Percentiles rank a stretch among this genome's conserved stretches.
These are phyloP conservation scores for Anisodus tanguticus DNA, from an alignment of 257 asterid genomes.

Conservation along the genomic window DNA sequence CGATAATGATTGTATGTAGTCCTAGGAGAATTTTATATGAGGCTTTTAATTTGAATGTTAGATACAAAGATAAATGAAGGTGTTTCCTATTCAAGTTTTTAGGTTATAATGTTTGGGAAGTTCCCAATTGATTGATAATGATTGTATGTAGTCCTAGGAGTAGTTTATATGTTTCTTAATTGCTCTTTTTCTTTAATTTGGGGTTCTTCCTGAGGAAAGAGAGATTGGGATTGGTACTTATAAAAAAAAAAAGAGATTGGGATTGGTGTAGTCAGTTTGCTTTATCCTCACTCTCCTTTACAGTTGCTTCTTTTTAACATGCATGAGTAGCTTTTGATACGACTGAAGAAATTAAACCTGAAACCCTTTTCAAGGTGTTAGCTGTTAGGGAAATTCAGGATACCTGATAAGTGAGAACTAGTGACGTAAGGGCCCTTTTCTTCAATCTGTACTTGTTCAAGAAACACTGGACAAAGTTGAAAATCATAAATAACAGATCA, in stretches of 20 bases:
- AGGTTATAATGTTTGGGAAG: neutral
- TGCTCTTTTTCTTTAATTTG: constrained; percentile 2
- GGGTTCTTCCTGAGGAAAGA: neutral
- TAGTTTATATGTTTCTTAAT: neutral
- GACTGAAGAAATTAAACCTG: neutral
- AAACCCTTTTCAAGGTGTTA: neutral
- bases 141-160: neutral
- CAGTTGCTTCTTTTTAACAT: neutral
- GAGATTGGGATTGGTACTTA: neutral
- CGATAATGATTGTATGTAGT: neutral
- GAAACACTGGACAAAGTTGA: neutral
- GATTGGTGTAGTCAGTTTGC: neutral
- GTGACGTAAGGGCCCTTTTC: neutral
- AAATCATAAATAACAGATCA: neutral
- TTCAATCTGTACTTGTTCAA: neutral
- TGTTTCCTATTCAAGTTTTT: constrained; percentile 13
- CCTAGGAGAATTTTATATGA: neutral
- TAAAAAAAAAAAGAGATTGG: neutral
- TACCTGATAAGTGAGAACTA: neutral
- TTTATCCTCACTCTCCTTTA: neutral
- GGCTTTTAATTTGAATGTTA: neutral
- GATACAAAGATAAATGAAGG: constrained; percentile 12
- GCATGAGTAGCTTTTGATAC: neutral
- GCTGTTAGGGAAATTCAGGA: neutral
- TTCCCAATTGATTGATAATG: neutral